Evolutionary conservation across 2,329 filamentous ascomycete species (phyloP).

Genomic region (Neodidymelliopsis sp.): DNA sequence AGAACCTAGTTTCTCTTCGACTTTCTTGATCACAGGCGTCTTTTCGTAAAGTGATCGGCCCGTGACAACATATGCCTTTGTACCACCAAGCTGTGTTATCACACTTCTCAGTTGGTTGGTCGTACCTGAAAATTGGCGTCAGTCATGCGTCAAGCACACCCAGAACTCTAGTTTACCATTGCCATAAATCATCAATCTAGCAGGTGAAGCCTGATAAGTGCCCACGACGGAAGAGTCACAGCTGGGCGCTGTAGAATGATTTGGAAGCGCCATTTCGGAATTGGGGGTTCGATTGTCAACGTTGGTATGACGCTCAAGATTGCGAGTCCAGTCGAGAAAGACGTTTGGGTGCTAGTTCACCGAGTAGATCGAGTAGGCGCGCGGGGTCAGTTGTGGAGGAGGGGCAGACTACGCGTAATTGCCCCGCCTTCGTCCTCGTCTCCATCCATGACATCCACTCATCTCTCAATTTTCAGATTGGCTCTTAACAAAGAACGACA

Average conservation of each 20-base stretch:
- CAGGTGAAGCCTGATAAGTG: slow-evolving; percentile 46
- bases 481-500: background rate
- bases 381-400: slow-evolving; percentile 7
- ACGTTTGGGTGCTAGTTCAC: background rate
- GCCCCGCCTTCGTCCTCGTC: slow-evolving; percentile 1
- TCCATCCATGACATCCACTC: too few species aligned
- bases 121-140: slow-evolving; percentile 35
- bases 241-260: slow-evolving; percentile 32
- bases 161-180: slow-evolving; percentile 28
- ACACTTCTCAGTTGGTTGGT: slow-evolving; percentile 44
- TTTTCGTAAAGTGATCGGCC: slow-evolving; percentile 62
- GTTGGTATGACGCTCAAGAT: background rate
- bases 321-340: background rate
- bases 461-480: background rate
- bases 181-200: slow-evolving; percentile 50
- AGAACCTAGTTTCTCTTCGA: slow-evolving; percentile 57
- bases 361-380: slow-evolving; percentile 1
- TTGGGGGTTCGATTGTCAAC: background rate
- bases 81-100: slow-evolving; percentile 43
- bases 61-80: slow-evolving; percentile 65
- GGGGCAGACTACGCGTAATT: background rate
- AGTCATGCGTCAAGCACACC: background rate
- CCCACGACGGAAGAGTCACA: slow-evolving; percentile 44
- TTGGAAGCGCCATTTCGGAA: slow-evolving; percentile 42
- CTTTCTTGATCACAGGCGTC: slow-evolving; percentile 61